A percentile compares a stretch with the other conserved stretches of the same genome.
Conservation (phyloP, 2,329 filamentous ascomycete species). For the Diaporthe amygdali region DNA sequence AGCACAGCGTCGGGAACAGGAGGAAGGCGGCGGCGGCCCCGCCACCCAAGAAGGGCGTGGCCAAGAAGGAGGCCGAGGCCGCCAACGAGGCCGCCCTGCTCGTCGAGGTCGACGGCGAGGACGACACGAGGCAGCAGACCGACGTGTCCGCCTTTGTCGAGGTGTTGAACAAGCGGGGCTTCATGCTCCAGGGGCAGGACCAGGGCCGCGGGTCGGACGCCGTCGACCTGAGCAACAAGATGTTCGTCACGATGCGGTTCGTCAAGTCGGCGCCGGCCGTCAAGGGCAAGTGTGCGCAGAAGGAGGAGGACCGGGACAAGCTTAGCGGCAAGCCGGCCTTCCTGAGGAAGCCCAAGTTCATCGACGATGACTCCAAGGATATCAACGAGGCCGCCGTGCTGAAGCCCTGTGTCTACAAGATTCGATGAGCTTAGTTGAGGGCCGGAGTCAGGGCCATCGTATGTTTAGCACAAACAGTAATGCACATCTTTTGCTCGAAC, state of each 20-base stretch:
- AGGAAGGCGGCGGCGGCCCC: constrained; percentile 51
- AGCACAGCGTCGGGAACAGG: constrained; percentile 75
- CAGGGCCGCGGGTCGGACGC: constrained; percentile 65
- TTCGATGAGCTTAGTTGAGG: constrained; percentile 59
- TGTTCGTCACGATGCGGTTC: constrained; percentile 99
- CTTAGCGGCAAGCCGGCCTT: constrained; percentile 27
- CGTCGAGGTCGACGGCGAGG: constrained; percentile 73
- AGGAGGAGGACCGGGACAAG: constrained; percentile 53
- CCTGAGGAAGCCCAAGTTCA: constrained; percentile 57
- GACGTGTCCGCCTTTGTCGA: constrained; percentile 88
- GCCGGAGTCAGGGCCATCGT: not conserved
- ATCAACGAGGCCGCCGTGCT: constrained; percentile 70
- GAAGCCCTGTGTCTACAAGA: constrained; percentile 97
- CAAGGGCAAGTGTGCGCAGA: constrained; percentile 75
- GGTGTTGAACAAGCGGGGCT: constrained; percentile 80
- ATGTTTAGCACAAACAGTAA: not conserved
- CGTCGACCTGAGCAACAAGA: constrained; percentile 88
- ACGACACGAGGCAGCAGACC: constrained; percentile 72
- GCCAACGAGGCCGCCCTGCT: constrained; percentile 63
- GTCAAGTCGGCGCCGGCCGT: constrained; percentile 78
- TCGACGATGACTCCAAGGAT: constrained; percentile 65
- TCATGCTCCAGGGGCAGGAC: constrained; percentile 75
- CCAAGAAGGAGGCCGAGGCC: constrained; percentile 50
- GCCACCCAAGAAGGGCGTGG: constrained; percentile 50
- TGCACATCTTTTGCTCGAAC: not conserved